A percentile compares a stretch with the other conserved stretches of the same genome.
These are phyloP conservation scores for Hymenotorrendiella dingleyae DNA, from an alignment of 2,329 filamentous ascomycete species.

Conservation along the genomic window DNA sequence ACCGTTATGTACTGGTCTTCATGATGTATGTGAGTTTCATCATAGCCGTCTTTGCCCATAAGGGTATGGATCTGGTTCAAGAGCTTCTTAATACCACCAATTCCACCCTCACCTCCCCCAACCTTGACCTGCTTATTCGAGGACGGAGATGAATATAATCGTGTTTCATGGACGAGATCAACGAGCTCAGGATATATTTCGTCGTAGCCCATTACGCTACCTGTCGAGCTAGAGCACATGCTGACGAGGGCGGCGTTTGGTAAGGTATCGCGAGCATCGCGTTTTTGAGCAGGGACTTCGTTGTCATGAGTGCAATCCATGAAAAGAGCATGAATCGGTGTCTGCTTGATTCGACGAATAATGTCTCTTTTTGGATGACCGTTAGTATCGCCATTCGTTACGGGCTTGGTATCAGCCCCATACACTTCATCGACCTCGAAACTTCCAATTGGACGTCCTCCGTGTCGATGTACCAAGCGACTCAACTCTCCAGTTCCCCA, in stretches of 20 bases:
- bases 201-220: conserved; percentile 97
- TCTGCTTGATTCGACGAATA: conserved; percentile 76
- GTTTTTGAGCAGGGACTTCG: conserved; percentile 89
- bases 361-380: conserved; percentile 37
- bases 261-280: conserved; percentile 87
- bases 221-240: conserved; percentile 92
- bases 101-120: conserved; percentile 72
- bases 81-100: conserved; percentile 84
- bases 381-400: conserved; percentile 27
- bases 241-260: conserved; percentile 89
- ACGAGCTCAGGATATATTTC: conserved; percentile 90
- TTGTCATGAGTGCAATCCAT: conserved; percentile 99
- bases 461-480: conserved; percentile 86
- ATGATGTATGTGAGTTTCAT: conserved; percentile 94
- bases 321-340: conserved; percentile 86
- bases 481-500: conserved; percentile 94
- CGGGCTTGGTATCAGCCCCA: conserved; percentile 46
- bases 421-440: conserved; percentile 90
- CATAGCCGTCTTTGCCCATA: conserved; percentile 93
- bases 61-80: conserved; percentile 90
- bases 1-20: conserved; percentile 95
- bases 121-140: conserved; percentile 59
- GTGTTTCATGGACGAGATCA: conserved; percentile 86
- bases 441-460: conserved; percentile 89
- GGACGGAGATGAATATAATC: conserved; percentile 73